Evolutionary conservation across 2,329 filamentous ascomycete genomes (phyloP).

Genomic region (Ophiocordyceps robertsii): DNA sequence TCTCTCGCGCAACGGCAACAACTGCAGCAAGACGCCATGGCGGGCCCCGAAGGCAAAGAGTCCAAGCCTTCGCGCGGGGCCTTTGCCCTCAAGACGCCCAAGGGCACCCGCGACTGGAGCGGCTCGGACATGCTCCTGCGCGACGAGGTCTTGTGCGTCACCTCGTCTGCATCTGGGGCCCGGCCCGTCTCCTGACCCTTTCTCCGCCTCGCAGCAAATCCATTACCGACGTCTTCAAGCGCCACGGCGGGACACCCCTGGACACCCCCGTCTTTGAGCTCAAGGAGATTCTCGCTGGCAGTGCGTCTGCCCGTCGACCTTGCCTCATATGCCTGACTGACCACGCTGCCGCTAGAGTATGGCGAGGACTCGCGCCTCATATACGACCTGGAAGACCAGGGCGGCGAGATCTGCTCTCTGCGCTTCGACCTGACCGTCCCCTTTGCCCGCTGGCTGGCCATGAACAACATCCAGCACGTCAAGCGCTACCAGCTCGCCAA

Average conservation of each 20-base stretch:
- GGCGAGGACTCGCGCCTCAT: conserved; percentile 39
- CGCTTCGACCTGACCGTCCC: conserved; percentile 83
- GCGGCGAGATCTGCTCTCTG: conserved; percentile 35
- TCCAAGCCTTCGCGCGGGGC: conserved; percentile 32
- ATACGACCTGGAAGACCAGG: no score
- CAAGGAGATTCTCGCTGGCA: conserved; percentile 73
- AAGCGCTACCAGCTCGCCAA: conserved; percentile 95
- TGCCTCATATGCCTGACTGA: background rate
- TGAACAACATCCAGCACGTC: conserved; percentile 77
- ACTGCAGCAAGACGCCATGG: conserved; percentile 12
- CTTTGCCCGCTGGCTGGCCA: conserved; percentile 82
- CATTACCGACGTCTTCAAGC: conserved; percentile 70
- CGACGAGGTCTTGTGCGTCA: conserved; percentile 53
- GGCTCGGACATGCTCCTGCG: conserved; percentile 68
- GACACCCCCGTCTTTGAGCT: conserved; percentile 80
- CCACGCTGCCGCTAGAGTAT: conserved; percentile 39
- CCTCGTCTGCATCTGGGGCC: background rate
- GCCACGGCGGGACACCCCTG: conserved; percentile 66
- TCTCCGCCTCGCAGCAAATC: conserved; percentile 24
- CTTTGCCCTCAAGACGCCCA: conserved; percentile 61
- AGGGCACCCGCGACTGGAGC: conserved; percentile 82
- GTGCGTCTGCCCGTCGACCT: conserved; percentile 1
- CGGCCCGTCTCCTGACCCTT: background rate
- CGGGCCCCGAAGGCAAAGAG: conserved; percentile 25
- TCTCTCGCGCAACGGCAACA: background rate